Percentiles rank a stretch among this genome's conserved stretches.
phyloP scores from a whole-genome alignment of 1,139 yeast genomes.

The Entelexis paramagnoliae region DNA sequence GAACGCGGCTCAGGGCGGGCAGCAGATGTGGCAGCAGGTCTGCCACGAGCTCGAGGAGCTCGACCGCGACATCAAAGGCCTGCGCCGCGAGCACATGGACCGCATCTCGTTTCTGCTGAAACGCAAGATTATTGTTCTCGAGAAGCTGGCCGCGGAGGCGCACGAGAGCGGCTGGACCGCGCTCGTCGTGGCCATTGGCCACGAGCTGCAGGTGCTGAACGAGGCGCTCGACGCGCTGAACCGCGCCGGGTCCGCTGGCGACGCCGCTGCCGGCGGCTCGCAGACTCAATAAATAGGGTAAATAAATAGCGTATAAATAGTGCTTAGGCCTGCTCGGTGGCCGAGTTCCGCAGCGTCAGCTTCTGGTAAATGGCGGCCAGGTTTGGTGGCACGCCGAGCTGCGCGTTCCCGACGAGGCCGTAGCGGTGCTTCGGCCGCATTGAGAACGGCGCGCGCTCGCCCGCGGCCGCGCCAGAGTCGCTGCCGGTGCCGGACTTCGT shows the following conservation, averaged over 20 bases:
- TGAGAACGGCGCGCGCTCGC: neutral
- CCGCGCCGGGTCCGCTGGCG: conserved; percentile 1
- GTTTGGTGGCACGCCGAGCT: conserved; percentile 20
- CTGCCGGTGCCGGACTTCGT: no score
- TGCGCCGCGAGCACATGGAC: conserved; percentile 10
- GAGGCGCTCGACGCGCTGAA: conserved; percentile 24
- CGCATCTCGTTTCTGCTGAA: conserved; percentile 18
- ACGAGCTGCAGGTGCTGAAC: conserved; percentile 27
- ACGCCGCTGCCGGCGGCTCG: no score
- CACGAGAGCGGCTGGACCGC: conserved; percentile 25
- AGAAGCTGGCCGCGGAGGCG: conserved; percentile 19
- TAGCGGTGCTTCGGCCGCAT: conserved; percentile 20
- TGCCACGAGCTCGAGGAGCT: conserved; percentile 21
- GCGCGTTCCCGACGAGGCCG: conserved; percentile 13
- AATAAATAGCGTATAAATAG: conserved; percentile 1
- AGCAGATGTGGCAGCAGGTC: conserved; percentile 27
- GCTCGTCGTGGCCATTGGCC: conserved; percentile 28
- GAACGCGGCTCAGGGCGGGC: conserved; percentile 26
- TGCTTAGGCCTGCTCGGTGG: neutral
- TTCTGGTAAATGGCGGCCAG: conserved; percentile 15
- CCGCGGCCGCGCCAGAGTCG: no score
- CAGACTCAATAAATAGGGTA: conserved; percentile 8
- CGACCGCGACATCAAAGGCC: conserved; percentile 14
- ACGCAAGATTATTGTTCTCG: conserved; percentile 3
- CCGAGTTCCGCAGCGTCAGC: neutral